phyloP scores from a whole-genome alignment of 148 eudicot species.

The Amaranthus hypochondriacus region DNA sequence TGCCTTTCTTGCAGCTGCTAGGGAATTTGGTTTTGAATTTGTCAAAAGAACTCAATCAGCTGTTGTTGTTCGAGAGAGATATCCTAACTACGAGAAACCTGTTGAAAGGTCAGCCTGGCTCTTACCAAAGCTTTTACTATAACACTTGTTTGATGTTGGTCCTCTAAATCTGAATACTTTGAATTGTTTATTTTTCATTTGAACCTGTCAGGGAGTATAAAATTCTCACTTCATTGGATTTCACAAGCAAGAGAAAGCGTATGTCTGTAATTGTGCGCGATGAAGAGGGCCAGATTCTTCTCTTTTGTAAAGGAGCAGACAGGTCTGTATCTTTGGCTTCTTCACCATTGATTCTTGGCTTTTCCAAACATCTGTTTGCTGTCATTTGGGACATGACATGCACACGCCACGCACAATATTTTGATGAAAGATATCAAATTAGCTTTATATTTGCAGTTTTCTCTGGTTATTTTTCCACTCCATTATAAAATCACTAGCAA shows the following conservation, averaged over 20 bases:
- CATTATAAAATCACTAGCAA: not conserved
- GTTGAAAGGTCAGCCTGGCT: constrained; percentile 59
- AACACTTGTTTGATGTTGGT: not conserved
- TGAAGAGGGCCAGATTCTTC: constrained; percentile 72
- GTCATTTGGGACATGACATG: not conserved
- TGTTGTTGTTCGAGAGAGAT: constrained; percentile 68
- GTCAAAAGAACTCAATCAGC: constrained; percentile 77
- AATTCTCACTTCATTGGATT: constrained; percentile 79
- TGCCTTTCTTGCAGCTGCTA: constrained; percentile 89
- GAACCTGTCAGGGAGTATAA: constrained; percentile 68
- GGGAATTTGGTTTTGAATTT: constrained; percentile 95
- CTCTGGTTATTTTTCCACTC: not conserved
- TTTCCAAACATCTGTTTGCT: constrained; percentile 1
- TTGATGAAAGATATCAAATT: not conserved
- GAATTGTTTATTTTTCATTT: not conserved
- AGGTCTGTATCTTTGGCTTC: constrained; percentile 44
- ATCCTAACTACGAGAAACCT: constrained; percentile 42
- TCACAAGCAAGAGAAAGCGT: constrained; percentile 94
- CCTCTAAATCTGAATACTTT: not conserved
- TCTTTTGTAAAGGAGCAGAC: constrained; percentile 97
- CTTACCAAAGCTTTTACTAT: not conserved
- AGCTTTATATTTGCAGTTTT: not conserved
- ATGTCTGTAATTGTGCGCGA: constrained; percentile 86
- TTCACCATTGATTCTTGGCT: constrained; percentile 10
- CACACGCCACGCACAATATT: not conserved